Percentiles rank a stretch among this genome's conserved stretches.
Evolutionary conservation across 768 basidiomycete genomes (phyloP).

Genomic region (Termitomyces sp.): DNA sequence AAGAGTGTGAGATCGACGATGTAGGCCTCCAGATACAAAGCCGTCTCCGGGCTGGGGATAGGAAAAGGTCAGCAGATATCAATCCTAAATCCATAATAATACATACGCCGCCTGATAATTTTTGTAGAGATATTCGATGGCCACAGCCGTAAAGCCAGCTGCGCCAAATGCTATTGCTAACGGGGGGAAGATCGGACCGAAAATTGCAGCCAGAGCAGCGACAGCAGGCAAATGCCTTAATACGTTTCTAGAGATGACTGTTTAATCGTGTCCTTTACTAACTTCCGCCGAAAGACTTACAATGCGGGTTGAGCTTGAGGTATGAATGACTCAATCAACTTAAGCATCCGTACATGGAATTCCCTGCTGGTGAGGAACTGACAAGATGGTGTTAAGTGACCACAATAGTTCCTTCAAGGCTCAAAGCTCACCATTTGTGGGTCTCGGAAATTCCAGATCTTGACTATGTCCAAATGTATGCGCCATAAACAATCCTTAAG

Average conservation of each 20-base stretch:
- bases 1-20: conserved; percentile 17
- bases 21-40: conserved; percentile 15
- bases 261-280: neutral
- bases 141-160: neutral
- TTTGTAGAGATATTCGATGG: neutral
- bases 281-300: neutral
- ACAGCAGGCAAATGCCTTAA: neutral
- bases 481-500: conserved; percentile 7
- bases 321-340: neutral
- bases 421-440: conserved; percentile 9
- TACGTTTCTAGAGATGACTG: neutral
- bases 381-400: neutral
- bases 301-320: neutral
- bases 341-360: neutral
- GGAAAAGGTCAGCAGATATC: neutral
- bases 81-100: neutral
- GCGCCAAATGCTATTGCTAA: conserved; percentile 8
- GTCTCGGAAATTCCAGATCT: conserved; percentile 24
- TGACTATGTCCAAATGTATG: conserved; percentile 18
- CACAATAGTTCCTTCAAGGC: neutral
- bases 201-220: conserved; percentile 1
- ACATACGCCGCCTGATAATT: conserved; percentile 1
- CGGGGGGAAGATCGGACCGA: conserved; percentile 4
- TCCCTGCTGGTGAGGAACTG: neutral
- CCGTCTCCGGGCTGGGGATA: neutral